These are phyloP conservation scores for Solanum hybrid DNA, from an alignment of 305 asterid species.

Conservation along the genomic window DNA sequence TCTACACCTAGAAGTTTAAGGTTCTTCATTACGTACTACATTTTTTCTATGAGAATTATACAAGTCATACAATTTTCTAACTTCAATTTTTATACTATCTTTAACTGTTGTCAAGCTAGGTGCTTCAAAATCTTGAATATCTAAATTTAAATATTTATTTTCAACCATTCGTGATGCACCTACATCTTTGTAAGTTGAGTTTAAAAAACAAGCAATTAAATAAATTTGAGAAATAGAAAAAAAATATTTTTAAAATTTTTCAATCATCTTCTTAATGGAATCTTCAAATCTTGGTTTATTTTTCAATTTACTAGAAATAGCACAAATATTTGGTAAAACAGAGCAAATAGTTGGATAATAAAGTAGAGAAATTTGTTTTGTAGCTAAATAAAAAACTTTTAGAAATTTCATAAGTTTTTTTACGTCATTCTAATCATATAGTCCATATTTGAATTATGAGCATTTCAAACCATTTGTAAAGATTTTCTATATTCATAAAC, in stretches of 20 bases:
- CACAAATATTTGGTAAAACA: background rate
- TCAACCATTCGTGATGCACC: background rate
- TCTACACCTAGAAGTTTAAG: background rate
- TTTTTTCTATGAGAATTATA: background rate
- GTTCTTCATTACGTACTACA: background rate
- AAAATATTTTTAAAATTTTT: no score
- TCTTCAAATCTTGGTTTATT: background rate
- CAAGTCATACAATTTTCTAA: background rate
- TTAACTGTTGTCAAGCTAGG: background rate
- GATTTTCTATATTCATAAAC: background rate
- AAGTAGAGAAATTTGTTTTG: background rate
- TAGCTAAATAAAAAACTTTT: background rate
- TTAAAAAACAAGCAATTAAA: no score
- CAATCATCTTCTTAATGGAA: background rate
- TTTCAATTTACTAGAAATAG: no score
- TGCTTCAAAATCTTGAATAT: background rate
- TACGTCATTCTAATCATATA: background rate
- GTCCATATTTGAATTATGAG: background rate
- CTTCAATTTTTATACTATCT: background rate
- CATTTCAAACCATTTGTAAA: background rate
- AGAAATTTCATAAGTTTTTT: background rate
- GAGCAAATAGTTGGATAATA: background rate
- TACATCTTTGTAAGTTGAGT: background rate
- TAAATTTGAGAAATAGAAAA: no score
- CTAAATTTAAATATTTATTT: background rate